Evolutionary conservation across 495 filamentous ascomycete species (phyloP).

Genomic region (Penicillium turbatum): DNA sequence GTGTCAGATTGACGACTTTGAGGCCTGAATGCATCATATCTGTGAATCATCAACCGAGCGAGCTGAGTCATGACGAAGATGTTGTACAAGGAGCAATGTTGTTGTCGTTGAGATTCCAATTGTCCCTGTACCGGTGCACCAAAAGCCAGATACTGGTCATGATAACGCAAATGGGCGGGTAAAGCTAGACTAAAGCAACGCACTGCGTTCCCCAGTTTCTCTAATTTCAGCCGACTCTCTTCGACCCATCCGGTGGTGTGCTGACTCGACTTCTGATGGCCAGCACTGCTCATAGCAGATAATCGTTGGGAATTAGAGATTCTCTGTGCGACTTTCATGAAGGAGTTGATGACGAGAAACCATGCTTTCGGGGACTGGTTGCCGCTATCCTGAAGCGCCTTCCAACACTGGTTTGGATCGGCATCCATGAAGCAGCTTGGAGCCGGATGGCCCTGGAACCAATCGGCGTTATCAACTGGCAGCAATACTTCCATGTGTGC

Average conservation of each 20-base stretch:
- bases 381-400: constrained; percentile 23
- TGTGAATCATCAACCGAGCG: constrained; percentile 10
- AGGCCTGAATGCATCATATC: constrained; percentile 11
- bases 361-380: constrained; percentile 34
- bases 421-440: constrained; percentile 26
- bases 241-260: not conserved
- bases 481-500: not conserved
- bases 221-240: constrained; percentile 4
- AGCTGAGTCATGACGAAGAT: constrained; percentile 13
- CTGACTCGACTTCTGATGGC: not conserved
- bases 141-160: constrained; percentile 6
- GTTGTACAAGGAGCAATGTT: constrained; percentile 12
- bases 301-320: not conserved
- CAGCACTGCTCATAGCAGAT: not conserved
- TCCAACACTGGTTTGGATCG: constrained; percentile 26
- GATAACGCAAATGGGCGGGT: constrained; percentile 6
- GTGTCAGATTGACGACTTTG: not conserved
- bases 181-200: constrained; percentile 12
- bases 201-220: constrained; percentile 10
- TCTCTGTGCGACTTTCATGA: constrained; percentile 11
- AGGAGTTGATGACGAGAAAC: constrained; percentile 30
- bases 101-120: constrained; percentile 6
- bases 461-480: constrained; percentile 21
- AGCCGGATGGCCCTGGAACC: constrained; percentile 22
- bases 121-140: not conserved